These are phyloP conservation scores for Ustulina deusta DNA, from an alignment of 2,329 filamentous ascomycete genomes.

Conservation along the genomic window DNA sequence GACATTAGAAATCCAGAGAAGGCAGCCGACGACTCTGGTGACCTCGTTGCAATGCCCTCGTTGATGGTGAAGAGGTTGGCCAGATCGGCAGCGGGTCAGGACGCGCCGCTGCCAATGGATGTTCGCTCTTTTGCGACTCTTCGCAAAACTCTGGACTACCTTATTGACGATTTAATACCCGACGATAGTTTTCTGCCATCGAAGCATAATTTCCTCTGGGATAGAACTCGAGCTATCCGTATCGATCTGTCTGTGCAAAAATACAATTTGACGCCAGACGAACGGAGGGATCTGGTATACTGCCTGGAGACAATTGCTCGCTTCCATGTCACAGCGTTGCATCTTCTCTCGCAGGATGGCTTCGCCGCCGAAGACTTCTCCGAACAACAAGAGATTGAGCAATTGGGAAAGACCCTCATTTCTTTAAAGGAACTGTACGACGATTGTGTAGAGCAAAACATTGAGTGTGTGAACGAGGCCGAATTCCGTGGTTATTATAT, in stretches of 20 bases:
- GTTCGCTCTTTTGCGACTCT: constrained; percentile 71
- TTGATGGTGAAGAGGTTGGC: constrained; percentile 76
- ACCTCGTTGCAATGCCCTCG: constrained; percentile 60
- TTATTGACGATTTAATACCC: constrained; percentile 69
- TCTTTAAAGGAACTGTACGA: constrained; percentile 76
- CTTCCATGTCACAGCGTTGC: constrained; percentile 74
- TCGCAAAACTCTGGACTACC: constrained; percentile 70
- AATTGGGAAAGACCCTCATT: constrained; percentile 73
- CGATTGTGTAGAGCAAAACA: constrained; percentile 69
- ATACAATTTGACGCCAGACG: constrained; percentile 67
- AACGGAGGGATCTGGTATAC: constrained; percentile 70
- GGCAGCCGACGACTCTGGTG: constrained; percentile 54
- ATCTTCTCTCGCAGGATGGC: constrained; percentile 69
- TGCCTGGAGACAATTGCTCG: constrained; percentile 74
- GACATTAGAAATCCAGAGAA: constrained; percentile 70
- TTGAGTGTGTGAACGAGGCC: constrained; percentile 71
- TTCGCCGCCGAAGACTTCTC: constrained; percentile 71
- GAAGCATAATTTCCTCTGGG: constrained; percentile 75
- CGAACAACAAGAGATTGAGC: constrained; percentile 75
- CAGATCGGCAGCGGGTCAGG: constrained; percentile 75
- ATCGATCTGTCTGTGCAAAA: constrained; percentile 75
- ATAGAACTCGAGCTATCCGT: constrained; percentile 74
- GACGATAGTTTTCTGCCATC: constrained; percentile 66
- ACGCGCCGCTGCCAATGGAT: constrained; percentile 75
- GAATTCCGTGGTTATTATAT: constrained; percentile 76